Base-by-base conservation (phyloP, 1,139 yeast genomes). In the Candida anutae region DNA sequence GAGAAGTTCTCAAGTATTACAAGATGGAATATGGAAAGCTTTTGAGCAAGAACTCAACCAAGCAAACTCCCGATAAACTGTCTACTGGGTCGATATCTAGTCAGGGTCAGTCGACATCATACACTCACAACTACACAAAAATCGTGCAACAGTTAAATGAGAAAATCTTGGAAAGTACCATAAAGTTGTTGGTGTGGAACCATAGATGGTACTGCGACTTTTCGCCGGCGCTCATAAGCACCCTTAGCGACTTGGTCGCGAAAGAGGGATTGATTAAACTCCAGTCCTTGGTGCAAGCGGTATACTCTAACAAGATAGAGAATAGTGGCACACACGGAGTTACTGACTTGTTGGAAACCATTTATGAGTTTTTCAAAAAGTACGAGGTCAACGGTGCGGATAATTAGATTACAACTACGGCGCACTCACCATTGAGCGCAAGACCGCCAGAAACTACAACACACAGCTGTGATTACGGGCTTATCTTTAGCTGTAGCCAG, bases 151-250 rank as follows among this genome's bases (percentile, higher is more conserved):
- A 63, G 34, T 52, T 77, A 32, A 76, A 77, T 46, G 76, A 71
- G 30, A 66, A 69, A 37, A 74, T 83, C 13, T 62, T 87, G 40
- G 90, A 81, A 36, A 61, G 82, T 23, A 60, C 78, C 34, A 84
- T 87, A 27, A 81, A 80, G 43, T 61, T 90, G 33, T 62, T 81
- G 21, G 94, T 94, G 13, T 90, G 97, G 96, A 83, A 87, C 49
- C 97, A 87, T 55, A 75, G 98, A 49, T 93, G 98, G 98, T 93
- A 90, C 56, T 73, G 77, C 38, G 95, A 88, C 41, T 88, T 87
- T 45, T 78, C 94, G 6, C 84, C 93, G 16, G 62, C 65, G 26
- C 62, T 85, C 32, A 50, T 78, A 13, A 53, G 59, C 19, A 62
- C 75, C 1, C 55, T 87, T 32, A 61, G 74, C 23, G 73, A 67